Evolutionary conservation across 192 early-diverging fungal genomes (phyloP), one percentile per base, ranked within the genome.

Genomic region (Mortierella antarctica): DNA sequence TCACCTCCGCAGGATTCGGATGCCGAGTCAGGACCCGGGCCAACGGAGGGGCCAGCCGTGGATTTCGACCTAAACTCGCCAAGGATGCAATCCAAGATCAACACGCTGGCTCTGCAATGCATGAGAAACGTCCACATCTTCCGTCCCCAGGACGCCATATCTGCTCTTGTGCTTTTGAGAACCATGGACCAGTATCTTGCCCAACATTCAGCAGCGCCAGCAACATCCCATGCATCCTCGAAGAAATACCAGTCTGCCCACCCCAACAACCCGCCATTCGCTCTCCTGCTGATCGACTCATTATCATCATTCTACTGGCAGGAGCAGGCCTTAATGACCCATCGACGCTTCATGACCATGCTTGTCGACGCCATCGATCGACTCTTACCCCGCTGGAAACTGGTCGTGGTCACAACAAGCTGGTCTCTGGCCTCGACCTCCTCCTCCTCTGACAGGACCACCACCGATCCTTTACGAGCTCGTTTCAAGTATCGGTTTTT

Each of bases 271-370:
- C 70, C 77, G 0, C 77, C 77, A 6, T 70, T 66, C 56, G 42
- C 65, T 1, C 41, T 72, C 5, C 15, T 80, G 48, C 55, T 80
- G 3, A 39, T 80, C 55, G 77, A 80, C 31, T 80, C 77, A 6
- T 23, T 72, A 3, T 80, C 77, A 2, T 68, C 77, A 0, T 80
- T 80, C 53, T 80, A 67, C n/a, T 71, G 67, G 67, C 77, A 72
- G 20, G 77, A 80, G 41, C 64, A 65, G 7, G 49, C 70, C 6
- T 60, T 62, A 7, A 47, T 42, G 10, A 64, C 31, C 42, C 77
- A 80, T 66, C 55, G 15, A 12, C 69, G 70, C 2, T 44, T 51
- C 48, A 66, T 68, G 47, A 57, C 58, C 6, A 18, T 45, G 14
- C 10, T 72, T 2, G 41, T 72, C 10, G 77, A 80, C 23, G 70